These are phyloP conservation scores for Pythium vanterpoolii DNA, from an alignment of 352 stramenopile genomes.

Conservation along the genomic window DNA sequence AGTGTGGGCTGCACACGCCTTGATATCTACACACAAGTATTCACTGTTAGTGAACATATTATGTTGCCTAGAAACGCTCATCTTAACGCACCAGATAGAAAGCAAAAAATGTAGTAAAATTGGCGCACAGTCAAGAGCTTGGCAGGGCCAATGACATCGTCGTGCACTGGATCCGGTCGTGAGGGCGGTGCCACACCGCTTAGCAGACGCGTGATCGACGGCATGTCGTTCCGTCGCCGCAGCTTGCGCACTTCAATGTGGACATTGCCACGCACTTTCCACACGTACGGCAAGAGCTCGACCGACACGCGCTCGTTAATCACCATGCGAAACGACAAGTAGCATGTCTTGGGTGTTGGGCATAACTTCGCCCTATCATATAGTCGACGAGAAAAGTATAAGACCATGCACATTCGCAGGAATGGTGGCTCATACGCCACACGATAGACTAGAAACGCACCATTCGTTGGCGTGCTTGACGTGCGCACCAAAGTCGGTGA, in stretches of 20 bases:
- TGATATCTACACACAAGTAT: conserved; percentile 37
- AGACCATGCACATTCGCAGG: not conserved
- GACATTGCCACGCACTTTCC: conserved; percentile 66
- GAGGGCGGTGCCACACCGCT: not conserved
- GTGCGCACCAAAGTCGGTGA: conserved; percentile 68
- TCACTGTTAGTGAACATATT: conserved; percentile 1
- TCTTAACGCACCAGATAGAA: conserved; percentile 42
- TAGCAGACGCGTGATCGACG: conserved; percentile 19
- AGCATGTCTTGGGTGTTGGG: conserved; percentile 71
- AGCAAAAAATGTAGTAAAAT: conserved; percentile 86
- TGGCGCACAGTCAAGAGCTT: conserved; percentile 66
- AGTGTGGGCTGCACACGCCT: conserved; percentile 57
- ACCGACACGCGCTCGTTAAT: conserved; percentile 57
- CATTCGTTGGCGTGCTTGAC: conserved; percentile 77
- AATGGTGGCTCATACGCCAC: not conserved
- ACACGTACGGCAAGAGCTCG: conserved; percentile 71
- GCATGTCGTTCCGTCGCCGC: conserved; percentile 40
- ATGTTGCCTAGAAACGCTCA: not conserved
- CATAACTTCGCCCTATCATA: conserved; percentile 47
- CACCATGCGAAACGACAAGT: conserved; percentile 69
- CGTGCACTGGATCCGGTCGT: not conserved
- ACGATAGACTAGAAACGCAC: no score
- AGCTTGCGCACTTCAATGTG: conserved; percentile 72
- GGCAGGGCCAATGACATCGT: conserved; percentile 51
- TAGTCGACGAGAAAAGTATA: not conserved